Evolutionary conservation across 2,329 filamentous ascomycete genomes (phyloP), one percentile per base, ranked within the genome.

Genomic region (Pseudogymnoascus sp.): DNA sequence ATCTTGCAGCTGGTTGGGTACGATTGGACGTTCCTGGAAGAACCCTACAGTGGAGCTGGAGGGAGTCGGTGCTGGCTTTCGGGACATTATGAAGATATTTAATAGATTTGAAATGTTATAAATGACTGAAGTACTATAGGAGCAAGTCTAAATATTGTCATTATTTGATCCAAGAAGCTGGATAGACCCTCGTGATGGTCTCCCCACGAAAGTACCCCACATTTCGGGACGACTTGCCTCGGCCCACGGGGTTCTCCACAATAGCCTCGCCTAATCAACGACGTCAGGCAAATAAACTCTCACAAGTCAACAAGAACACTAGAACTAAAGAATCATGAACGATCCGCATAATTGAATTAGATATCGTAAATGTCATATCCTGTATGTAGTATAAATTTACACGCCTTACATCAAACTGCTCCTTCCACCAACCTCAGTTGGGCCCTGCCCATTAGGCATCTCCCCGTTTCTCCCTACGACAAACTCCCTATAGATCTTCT

Each of bases 391-490:
- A 54, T 54, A 54, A 5, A 35, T 54, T 54, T 54, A 54, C 47
- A 54, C 9, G 28, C 35, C 37, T 12, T 60, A 97, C 94, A 97
- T 97, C 75, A 99, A 79, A 75, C 92, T 97, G 68, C 88, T 93
- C 71, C 94, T 81, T 12, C 92, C 94, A 6, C 94, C 94, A 75
- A 99, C 86, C 75, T 97, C 94, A 74, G 87, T 95, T 61, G 88
- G 89, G 0, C 89, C 92, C 75, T 97, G 90, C 1, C 94, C 94
- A 74, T 89, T 93, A 63, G 87, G 90, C 90, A 99, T 92, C 78
- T 97, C 92, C 6, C 94, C 94, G 73, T 92, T 96, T 67, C 94
- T 82, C 0, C 92, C 92, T 3, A 90, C 89, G 0, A 97, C 87
- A 78, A 99, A 99, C 76, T 99, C 94, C 14, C 82, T 80, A 72